Percentiles rank a stretch among this genome's conserved stretches.
Evolutionary conservation across 139 green algal species (phyloP).

Genomic region (Chlorella sp.): DNA sequence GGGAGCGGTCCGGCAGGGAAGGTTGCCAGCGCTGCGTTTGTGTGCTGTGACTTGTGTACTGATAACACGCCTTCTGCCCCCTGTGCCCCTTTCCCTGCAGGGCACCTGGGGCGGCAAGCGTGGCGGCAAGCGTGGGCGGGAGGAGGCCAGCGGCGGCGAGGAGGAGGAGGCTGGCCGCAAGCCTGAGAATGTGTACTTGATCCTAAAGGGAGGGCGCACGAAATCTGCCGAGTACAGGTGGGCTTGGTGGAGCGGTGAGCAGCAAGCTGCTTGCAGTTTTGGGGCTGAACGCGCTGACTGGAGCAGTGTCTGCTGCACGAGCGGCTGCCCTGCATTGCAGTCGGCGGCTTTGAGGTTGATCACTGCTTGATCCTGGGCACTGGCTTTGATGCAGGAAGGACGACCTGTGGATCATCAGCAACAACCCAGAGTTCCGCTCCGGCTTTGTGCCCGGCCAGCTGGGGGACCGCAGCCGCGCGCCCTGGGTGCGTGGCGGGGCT

Average conservation of each 20-base stretch:
- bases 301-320: too few relatives aligned
- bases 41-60: too few relatives aligned
- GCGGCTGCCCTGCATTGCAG: too few relatives aligned
- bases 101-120: conserved; percentile 18
- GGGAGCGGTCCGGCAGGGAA: too few relatives aligned
- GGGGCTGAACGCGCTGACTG: too few relatives aligned
- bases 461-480: conserved; percentile 19
- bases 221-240: conserved; percentile 33
- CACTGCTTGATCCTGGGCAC: too few relatives aligned
- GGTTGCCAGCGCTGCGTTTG: too few relatives aligned
- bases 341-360: too few relatives aligned
- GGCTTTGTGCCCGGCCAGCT: conserved; percentile 13
- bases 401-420: conserved; percentile 79
- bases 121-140: neutral
- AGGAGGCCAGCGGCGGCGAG: neutral
- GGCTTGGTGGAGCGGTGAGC: too few relatives aligned
- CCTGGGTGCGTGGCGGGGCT: conserved; percentile 29
- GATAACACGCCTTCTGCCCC: too few relatives aligned
- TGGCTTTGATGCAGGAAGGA: neutral
- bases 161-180: conserved; percentile 7
- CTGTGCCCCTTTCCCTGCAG: neutral
- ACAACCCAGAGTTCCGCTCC: conserved; percentile 42
- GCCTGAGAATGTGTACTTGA: conserved; percentile 37
- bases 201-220: conserved; percentile 34
- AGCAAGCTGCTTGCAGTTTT: too few relatives aligned